Evolutionary conservation across 2,329 filamentous ascomycete species (phyloP).

Genomic region (Nothopassalora personata): DNA sequence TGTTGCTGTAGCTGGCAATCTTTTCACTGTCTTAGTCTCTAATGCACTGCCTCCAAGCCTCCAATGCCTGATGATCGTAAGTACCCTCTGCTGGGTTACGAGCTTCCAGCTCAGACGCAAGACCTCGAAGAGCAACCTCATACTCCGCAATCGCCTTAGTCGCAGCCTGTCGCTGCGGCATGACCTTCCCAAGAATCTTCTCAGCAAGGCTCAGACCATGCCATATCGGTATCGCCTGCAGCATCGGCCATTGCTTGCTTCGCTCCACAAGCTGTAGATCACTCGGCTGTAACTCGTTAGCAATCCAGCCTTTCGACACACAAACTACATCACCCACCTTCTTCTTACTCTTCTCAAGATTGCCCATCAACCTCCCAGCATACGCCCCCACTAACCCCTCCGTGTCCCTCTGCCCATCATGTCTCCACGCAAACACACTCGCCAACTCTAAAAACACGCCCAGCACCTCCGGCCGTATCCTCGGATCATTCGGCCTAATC

Average conservation of each 20-base stretch:
- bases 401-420: constrained; percentile 31
- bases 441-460: constrained; percentile 42
- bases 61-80: constrained; percentile 26
- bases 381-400: constrained; percentile 38
- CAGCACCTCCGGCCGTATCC: constrained; percentile 35
- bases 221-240: constrained; percentile 36
- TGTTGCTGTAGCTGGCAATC: neutral
- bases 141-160: constrained; percentile 24
- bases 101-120: constrained; percentile 23
- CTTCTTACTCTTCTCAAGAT: constrained; percentile 14
- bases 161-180: constrained; percentile 21
- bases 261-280: neutral
- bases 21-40: neutral
- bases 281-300: neutral
- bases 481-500: constrained; percentile 27
- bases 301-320: neutral
- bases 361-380: constrained; percentile 36
- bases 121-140: constrained; percentile 19
- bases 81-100: constrained; percentile 17
- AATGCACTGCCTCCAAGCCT: constrained; percentile 24
- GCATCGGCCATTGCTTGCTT: constrained; percentile 23
- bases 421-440: constrained; percentile 36
- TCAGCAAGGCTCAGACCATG: constrained; percentile 42
- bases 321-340: constrained; percentile 7
- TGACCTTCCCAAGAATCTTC: constrained; percentile 37